These are phyloP conservation scores for Backusella westeae DNA, from an alignment of 192 early-diverging fungal species.

Conservation along the genomic window DNA sequence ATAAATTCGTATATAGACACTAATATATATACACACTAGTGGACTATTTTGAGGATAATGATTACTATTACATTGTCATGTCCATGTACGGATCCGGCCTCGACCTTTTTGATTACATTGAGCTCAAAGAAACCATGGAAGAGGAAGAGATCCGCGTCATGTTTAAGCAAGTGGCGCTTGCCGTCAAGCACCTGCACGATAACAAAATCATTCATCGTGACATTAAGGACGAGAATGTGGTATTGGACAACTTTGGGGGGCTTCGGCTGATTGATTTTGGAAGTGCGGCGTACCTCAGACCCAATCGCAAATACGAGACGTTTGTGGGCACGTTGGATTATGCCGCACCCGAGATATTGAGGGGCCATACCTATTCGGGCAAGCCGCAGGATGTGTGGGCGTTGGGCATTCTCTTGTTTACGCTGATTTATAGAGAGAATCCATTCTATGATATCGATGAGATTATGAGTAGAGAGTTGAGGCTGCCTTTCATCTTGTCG, in stretches of 20 bases:
- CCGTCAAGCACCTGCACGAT: conserved; percentile 59
- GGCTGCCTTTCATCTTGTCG: conserved; percentile 9
- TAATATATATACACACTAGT: conserved; percentile 13
- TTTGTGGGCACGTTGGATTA: conserved; percentile 79
- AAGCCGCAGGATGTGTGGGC: conserved; percentile 88
- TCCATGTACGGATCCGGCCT: conserved; percentile 51
- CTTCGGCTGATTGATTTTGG: conserved; percentile 87
- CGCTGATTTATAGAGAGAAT: conserved; percentile 67
- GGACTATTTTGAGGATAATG: conserved; percentile 75
- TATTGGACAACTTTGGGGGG: conserved; percentile 55
- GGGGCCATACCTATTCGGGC: conserved; percentile 64
- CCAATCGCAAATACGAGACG: conserved; percentile 53
- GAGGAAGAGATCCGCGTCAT: conserved; percentile 53
- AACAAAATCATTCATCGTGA: conserved; percentile 76
- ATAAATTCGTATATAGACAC: no score
- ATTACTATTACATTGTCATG: conserved; percentile 74
- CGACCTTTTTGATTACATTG: conserved; percentile 72
- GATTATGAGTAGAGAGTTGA: conserved; percentile 54
- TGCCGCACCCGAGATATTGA: conserved; percentile 70
- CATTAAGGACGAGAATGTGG: conserved; percentile 90
- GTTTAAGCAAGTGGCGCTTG: conserved; percentile 55
- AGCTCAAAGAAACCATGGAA: conserved; percentile 53
- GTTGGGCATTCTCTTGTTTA: conserved; percentile 75
- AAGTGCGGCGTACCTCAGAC: conserved; percentile 57
- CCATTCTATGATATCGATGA: conserved; percentile 71